Percentiles rank a stretch among this genome's conserved stretches.
Evolutionary conservation across 805 yeast genomes (phyloP).

Genomic region (Spathaspora sp.): DNA sequence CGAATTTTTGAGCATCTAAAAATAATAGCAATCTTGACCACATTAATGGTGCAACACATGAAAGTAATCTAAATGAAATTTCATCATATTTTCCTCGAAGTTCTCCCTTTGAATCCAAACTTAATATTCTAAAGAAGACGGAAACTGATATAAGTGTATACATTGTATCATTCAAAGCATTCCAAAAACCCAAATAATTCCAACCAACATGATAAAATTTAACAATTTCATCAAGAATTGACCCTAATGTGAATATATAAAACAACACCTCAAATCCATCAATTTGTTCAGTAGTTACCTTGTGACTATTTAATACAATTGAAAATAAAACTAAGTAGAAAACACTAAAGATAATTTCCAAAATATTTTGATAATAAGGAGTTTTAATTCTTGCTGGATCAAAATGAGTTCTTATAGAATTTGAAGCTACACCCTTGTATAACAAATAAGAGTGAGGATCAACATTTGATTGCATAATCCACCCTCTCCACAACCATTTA

Average conservation of each 20-base stretch:
- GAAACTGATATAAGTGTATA: constrained; percentile 54
- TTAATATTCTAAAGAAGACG: constrained; percentile 51
- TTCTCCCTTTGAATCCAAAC: constrained; percentile 19
- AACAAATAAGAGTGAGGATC: constrained; percentile 69
- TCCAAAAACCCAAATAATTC: constrained; percentile 73
- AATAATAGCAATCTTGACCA: constrained; percentile 77
- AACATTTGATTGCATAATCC: constrained; percentile 73
- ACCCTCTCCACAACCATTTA: constrained; percentile 90
- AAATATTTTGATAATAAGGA: constrained; percentile 73
- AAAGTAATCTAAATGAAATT: constrained; percentile 63
- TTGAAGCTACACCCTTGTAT: constrained; percentile 57
- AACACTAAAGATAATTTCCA: constrained; percentile 67
- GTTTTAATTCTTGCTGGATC: constrained; percentile 82
- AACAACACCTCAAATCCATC: constrained; percentile 52
- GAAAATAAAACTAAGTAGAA: constrained; percentile 62
- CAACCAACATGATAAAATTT: constrained; percentile 77
- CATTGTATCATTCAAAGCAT: constrained; percentile 69
- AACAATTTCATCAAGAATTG: constrained; percentile 60
- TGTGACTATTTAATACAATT: constrained; percentile 57
- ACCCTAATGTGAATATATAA: constrained; percentile 64
- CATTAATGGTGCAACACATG: constrained; percentile 82
- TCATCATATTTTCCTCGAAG: constrained; percentile 41
- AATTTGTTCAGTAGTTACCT: constrained; percentile 27
- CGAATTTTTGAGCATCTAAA: constrained; percentile 75
- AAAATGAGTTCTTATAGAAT: constrained; percentile 58